phyloP scores from a whole-genome alignment of 495 filamentous ascomycete genomes.

The Aspergillus diversus region DNA sequence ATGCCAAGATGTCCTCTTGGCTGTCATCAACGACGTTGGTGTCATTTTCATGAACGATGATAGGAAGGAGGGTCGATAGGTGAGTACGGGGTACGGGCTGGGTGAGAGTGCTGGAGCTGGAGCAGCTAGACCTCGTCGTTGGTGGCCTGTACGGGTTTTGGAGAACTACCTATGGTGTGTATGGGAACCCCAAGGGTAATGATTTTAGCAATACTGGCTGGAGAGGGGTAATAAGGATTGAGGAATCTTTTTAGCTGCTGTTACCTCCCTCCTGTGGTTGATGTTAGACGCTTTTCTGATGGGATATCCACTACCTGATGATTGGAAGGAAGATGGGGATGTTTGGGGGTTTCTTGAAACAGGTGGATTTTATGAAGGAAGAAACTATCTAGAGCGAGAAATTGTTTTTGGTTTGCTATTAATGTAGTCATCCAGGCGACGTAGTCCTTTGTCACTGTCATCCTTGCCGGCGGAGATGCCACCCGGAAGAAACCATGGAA shows the following conservation, averaged over 20 bases:
- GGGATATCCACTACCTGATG: neutral
- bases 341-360: neutral
- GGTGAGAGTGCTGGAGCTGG: neutral
- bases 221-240: too few species aligned
- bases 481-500: neutral
- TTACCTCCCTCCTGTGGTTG: constrained; percentile 2
- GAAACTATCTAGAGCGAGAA: constrained; percentile 2
- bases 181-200: too few species aligned
- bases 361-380: neutral
- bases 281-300: neutral
- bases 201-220: neutral
- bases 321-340: neutral
- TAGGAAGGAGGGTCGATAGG: neutral
- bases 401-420: neutral
- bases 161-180: too few species aligned
- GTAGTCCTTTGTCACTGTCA: neutral
- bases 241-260: too few species aligned
- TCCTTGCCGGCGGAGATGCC: neutral
- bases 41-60: constrained; percentile 10
- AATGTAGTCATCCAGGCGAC: neutral
- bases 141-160: neutral
- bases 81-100: neutral
- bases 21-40: neutral
- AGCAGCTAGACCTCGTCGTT: neutral
- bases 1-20: constrained; percentile 7